Base-by-base conservation (phyloP, 805 yeast genomes). In the Naumovozyma castellii region DNA sequence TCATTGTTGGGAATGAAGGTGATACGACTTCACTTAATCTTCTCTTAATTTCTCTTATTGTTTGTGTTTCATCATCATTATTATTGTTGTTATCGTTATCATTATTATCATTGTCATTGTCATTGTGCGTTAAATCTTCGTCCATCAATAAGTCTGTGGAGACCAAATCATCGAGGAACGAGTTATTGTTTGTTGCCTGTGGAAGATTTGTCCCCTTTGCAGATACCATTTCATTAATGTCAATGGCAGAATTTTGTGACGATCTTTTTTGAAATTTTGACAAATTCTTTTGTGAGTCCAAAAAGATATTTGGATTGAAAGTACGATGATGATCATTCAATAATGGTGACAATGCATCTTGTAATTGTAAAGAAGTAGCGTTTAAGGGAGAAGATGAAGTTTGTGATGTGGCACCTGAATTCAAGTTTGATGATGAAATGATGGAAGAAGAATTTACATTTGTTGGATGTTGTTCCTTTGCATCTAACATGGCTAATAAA, bases 401-500 rank as follows among this genome's bases (percentile, higher is more conserved):
- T 22, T 22, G 27, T 22, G 27, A 22, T 6, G 27, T 22, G 6
- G 27, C 6, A 22, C 10, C 27, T 6, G 27, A 22, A 13, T 29
- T n/a, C 13, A 29, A 29, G 14, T 29, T 29, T 13, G 13, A n/a
- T 29, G 15, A 29, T 12, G 32, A 12, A 8, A 29, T n/a, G 15
- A n/a, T n/a, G 5, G 32, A 12, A 13, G 32, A 29, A 5, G 13
- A 13, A 28, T 25, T 39, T 30, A n/a, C 33, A n/a, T 35, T 25
- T 19, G 29, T 39, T 33, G 44, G 40, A 8, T 37, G 34, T 16
- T 43, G 48, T 18, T 41, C 44, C 25, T 44, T 39, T 18, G 35
- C 53, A 33, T 53, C 56, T 30, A 54, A 40, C 46, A 53, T 40
- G n/a, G 54, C 57, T 37, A 54, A 37, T 16, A 53, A 44, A 32